phyloP scores from a whole-genome alignment of 169 alveolate genomes.

The Plasmodium cynomolgi region DNA sequence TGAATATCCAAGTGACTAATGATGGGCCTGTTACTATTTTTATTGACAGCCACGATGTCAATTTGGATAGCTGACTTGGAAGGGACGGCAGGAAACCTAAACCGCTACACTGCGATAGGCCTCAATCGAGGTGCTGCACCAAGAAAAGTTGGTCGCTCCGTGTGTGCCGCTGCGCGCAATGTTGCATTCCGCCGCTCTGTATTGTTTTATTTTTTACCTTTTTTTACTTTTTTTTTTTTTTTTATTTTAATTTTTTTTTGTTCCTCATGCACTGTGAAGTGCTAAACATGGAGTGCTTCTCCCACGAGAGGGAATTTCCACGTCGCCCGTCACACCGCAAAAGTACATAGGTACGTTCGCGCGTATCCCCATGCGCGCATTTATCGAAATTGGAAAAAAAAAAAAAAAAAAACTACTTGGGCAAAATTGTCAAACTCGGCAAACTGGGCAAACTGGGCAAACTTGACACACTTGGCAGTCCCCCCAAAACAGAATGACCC shows the following conservation, averaged over 20 bases:
- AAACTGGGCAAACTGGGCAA: background rate
- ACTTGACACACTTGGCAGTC: background rate
- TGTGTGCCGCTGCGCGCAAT: background rate
- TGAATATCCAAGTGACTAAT: slow-evolving; percentile 89
- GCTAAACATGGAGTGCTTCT: background rate
- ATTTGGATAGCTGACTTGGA: background rate
- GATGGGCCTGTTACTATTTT: slow-evolving; percentile 96
- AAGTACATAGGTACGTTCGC: no score
- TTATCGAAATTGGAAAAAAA: no score
- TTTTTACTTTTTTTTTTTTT: no score
- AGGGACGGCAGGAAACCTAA: background rate
- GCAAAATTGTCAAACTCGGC: no score
- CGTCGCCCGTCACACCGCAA: background rate
- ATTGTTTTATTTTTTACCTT: no score
- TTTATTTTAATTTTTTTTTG: background rate
- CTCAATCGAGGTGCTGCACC: background rate
- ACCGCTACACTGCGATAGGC: no score
- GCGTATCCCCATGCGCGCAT: background rate
- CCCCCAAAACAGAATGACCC: slow-evolving; percentile 4
- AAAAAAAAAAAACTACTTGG: no score
- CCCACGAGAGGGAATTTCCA: background rate
- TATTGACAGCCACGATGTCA: slow-evolving; percentile 75
- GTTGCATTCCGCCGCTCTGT: background rate
- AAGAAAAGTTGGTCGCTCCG: background rate
- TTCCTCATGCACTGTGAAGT: background rate